Conservation (phyloP, 169 alveolate species). For the Cryptosporidium ryanae region DNA sequence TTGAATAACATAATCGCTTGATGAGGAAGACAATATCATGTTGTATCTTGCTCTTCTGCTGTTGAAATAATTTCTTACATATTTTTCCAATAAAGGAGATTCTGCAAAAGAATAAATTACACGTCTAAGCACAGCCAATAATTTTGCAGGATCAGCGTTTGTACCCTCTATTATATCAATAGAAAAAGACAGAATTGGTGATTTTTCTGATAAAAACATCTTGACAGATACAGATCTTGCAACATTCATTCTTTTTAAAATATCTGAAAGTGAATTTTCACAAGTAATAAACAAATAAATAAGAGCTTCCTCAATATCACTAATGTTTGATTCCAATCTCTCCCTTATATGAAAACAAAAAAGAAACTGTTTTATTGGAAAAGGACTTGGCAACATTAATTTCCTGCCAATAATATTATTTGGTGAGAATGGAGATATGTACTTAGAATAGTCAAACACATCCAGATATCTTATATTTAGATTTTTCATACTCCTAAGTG, state of each 20-base stretch:
- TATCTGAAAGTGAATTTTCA: conserved; percentile 4
- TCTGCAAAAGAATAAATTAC: conserved; percentile 50
- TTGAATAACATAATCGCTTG: conserved; percentile 3
- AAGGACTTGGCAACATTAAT: conserved; percentile 6
- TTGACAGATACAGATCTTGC: not conserved
- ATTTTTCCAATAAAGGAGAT: conserved; percentile 30
- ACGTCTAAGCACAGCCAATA: conserved; percentile 27
- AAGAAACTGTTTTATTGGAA: conserved; percentile 14
- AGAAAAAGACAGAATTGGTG: conserved; percentile 22
- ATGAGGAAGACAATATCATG: conserved; percentile 18
- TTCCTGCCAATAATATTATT: conserved; percentile 42
- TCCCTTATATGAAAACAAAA: conserved; percentile 35
- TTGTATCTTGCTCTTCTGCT: not conserved
- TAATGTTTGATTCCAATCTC: conserved; percentile 6
- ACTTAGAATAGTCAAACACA: not conserved
- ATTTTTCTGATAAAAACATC: conserved; percentile 8
- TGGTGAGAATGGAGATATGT: conserved; percentile 20
- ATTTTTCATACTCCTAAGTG: conserved; percentile 17
- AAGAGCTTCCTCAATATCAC: conserved; percentile 25
- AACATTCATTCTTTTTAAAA: conserved; percentile 17
- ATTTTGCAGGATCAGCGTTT: conserved; percentile 5
- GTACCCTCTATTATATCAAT: not conserved
- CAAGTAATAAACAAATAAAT: conserved; percentile 1
- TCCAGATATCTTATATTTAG: not conserved
- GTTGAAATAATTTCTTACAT: conserved; percentile 22